Evolutionary conservation across 2,329 filamentous ascomycete species (phyloP).

Genomic region (Colletotrichum euphorbiae): DNA sequence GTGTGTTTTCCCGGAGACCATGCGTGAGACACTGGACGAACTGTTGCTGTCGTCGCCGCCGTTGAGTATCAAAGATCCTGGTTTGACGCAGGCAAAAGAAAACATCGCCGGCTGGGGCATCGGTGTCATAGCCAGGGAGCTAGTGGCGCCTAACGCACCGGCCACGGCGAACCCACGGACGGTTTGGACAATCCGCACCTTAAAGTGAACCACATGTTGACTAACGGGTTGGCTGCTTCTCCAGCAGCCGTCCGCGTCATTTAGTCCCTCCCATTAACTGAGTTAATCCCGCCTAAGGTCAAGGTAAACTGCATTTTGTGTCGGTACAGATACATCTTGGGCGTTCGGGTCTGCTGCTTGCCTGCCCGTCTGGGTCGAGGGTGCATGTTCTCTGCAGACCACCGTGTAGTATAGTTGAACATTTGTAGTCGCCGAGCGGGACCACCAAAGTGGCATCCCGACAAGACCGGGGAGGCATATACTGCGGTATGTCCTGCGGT

Average conservation of each 20-base stretch:
- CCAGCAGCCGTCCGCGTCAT: constrained; percentile 14
- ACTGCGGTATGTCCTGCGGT: too few species aligned
- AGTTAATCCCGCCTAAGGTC: neutral
- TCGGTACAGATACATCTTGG: neutral
- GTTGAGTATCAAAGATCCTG: too few species aligned
- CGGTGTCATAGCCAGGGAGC: neutral
- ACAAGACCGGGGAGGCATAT: neutral
- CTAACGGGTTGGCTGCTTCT: constrained; percentile 6
- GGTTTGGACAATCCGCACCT: too few species aligned
- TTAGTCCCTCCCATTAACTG: neutral
- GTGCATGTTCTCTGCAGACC: too few species aligned
- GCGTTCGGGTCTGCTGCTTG: neutral
- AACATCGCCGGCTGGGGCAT: neutral
- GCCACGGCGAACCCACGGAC: too few species aligned
- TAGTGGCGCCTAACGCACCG: too few species aligned
- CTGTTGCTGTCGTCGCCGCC: neutral
- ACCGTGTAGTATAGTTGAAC: too few species aligned
- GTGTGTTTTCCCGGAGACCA: neutral
- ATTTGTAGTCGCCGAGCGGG: neutral
- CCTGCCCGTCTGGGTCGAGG: too few species aligned
- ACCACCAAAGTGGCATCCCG: neutral
- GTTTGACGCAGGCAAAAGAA: constrained; percentile 4
- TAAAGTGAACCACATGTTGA: neutral
- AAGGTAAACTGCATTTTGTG: neutral
- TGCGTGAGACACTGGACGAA: neutral